Evolutionary conservation across 805 yeast species (phyloP).

Genomic region (Pichia californica): DNA sequence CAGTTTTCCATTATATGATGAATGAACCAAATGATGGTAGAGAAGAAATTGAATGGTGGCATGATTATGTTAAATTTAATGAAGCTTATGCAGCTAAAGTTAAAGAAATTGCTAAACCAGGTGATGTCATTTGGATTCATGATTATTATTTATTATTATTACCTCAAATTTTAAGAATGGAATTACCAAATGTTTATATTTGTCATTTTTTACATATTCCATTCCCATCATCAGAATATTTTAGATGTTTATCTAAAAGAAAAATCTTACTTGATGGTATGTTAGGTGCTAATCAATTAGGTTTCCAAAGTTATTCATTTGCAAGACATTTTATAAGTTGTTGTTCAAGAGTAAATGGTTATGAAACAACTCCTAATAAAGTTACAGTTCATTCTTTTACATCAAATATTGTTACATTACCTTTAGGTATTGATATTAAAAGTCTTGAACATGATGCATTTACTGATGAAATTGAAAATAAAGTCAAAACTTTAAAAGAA

Average conservation of each 20-base stretch:
- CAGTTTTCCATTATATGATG: slow-evolving; percentile 88
- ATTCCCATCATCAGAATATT: slow-evolving; percentile 93
- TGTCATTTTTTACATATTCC: slow-evolving; percentile 84
- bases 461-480: slow-evolving; percentile 44
- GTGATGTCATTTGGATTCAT: slow-evolving; percentile 90
- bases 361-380: slow-evolving; percentile 53
- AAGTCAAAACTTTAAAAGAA: slow-evolving; percentile 57
- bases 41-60: slow-evolving; percentile 69
- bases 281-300: slow-evolving; percentile 81
- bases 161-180: slow-evolving; percentile 79
- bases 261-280: slow-evolving; percentile 80
- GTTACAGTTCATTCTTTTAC: slow-evolving; percentile 72
- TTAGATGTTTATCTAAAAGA: slow-evolving; percentile 82
- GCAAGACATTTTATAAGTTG: slow-evolving; percentile 88
- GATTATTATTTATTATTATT: slow-evolving; percentile 78
- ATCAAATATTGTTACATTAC: slow-evolving; percentile 67
- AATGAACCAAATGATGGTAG: slow-evolving; percentile 64
- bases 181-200: slow-evolving; percentile 63
- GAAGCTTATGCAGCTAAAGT: slow-evolving; percentile 84
- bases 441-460: slow-evolving; percentile 61
- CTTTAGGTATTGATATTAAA: slow-evolving; percentile 83
- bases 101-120: slow-evolving; percentile 66
- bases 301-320: slow-evolving; percentile 81
- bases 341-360: slow-evolving; percentile 81
- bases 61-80: slow-evolving; percentile 83